Base-by-base conservation (phyloP, 306 rosid genomes). In the Ormosia emarginata region DNA sequence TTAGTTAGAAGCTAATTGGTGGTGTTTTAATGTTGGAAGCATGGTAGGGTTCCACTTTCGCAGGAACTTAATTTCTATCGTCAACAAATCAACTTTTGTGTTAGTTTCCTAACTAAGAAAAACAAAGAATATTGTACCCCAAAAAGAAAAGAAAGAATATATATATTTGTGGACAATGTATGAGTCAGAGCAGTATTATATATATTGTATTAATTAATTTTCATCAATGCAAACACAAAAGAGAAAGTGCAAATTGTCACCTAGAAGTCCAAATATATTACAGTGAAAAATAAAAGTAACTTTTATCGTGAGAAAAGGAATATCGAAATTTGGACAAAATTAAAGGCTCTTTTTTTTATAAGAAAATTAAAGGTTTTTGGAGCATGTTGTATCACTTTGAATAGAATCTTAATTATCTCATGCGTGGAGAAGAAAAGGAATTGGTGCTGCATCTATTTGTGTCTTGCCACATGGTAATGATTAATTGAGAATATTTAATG, bases 21-120 rank as follows among this genome's bases (percentile, higher is more conserved):
- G 78, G 52, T 47, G 74, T 75, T 69, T 72, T 55, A 44, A 33
- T 75, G 56, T 74, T 36, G 81, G 76, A 67, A 67, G 57, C 75
- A 32, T 11, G 7, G 39, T 53, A 71, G 67, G 59, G 36, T 66
- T 77, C 67, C 80, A 77, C 85, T 77, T 47, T n/a, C 3, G 33
- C 57, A 32, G 76, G 43, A 68, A 29, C 39, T 68, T 44, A 12
- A 4, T 4, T 4, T 3, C 15, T 13, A 2, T 55, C 62, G 24
- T 1, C 24, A 7, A 56, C 62, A 56, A 18, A 33, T 74, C 69
- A 74, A 24, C 41, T 58, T 74, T 74, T n/a, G 17, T 30, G n/a
- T 43, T 58, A 7, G 3, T 59, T 41, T 59, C 58, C 46, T 24
- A 62, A 8, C 58, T 59, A 39, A 55, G 18, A 15, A 2, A 33